These are phyloP conservation scores for Vaccinium corymbosum DNA, from an alignment of 148 eudicot species.

Conservation along the genomic window DNA sequence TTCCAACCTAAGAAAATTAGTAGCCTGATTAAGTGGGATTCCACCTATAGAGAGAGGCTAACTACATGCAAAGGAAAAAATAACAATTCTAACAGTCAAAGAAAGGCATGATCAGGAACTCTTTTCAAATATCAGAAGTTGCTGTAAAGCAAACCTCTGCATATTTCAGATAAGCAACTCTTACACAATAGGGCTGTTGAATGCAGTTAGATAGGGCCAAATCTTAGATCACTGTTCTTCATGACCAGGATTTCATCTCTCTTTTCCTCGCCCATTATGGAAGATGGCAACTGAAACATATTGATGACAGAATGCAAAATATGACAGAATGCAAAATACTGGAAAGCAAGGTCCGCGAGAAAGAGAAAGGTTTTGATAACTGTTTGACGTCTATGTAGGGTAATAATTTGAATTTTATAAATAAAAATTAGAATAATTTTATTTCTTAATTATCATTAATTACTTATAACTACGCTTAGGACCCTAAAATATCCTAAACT, in stretches of 20 bases:
- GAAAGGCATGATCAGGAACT: neutral
- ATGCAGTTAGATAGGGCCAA: neutral
- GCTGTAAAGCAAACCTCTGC: neutral
- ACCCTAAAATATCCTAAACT: no score
- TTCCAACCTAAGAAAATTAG: conserved; percentile 57
- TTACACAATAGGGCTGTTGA: neutral
- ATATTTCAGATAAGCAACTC: neutral
- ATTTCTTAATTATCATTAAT: no score
- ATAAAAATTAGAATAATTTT: no score
- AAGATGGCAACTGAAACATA: neutral
- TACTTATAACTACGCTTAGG: no score
- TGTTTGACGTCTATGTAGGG: no score
- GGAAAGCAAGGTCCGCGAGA: neutral
- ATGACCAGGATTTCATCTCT: neutral
- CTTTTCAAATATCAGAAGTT: neutral
- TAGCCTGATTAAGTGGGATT: conserved; percentile 18
- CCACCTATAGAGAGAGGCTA: neutral
- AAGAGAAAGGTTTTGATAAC: neutral
- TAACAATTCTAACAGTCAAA: neutral
- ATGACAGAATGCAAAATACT: neutral
- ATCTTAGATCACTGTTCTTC: neutral
- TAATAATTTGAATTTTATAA: no score
- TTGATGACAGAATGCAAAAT: conserved; percentile 1
- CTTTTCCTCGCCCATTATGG: neutral
- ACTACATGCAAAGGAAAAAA: neutral